Conservation (phyloP, 2,329 filamentous ascomycete genomes). For the Trichoderma asperellum region DNA sequence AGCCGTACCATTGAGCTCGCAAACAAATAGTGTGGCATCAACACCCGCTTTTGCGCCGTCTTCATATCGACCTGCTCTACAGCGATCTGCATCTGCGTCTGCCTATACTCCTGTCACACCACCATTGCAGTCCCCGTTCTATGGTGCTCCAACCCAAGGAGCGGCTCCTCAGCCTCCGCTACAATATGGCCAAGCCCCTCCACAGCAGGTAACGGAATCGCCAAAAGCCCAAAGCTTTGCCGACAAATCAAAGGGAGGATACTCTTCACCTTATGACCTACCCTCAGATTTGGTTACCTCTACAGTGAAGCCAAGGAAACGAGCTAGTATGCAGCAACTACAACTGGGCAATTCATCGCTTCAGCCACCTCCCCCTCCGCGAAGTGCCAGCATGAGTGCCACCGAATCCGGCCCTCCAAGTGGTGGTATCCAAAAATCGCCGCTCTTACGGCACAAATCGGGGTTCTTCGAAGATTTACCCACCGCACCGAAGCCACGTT, state of each 20-base stretch:
- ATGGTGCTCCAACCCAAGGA: not conserved
- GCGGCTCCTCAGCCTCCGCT: constrained; percentile 36
- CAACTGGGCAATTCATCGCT: constrained; percentile 46
- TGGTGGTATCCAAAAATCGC: constrained; percentile 40
- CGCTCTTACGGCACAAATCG: constrained; percentile 47
- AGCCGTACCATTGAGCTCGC: constrained; percentile 27
- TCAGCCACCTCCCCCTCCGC: constrained; percentile 54
- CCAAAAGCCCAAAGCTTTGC: constrained; percentile 79
- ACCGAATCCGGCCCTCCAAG: constrained; percentile 37
- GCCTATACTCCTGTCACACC: constrained; percentile 27
- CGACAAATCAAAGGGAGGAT: constrained; percentile 88
- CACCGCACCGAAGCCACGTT: constrained; percentile 62
- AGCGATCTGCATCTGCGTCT: constrained; percentile 16
- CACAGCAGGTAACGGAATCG: constrained; percentile 47
- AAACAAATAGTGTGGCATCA: not conserved
- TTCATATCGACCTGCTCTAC: constrained; percentile 25
- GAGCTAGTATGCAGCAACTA: constrained; percentile 61
- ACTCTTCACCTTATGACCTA: constrained; percentile 91
- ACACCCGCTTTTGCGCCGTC: constrained; percentile 8
- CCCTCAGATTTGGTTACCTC: constrained; percentile 73
- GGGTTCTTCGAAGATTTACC: constrained; percentile 82
- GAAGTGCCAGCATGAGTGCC: constrained; percentile 63
- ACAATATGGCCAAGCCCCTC: constrained; percentile 46
- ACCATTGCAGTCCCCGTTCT: constrained; percentile 7
- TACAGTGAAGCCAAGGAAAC: constrained; percentile 67